phyloP scores from a whole-genome alignment of 2,329 filamentous ascomycete genomes.

The Teratosphaeria viscida region DNA sequence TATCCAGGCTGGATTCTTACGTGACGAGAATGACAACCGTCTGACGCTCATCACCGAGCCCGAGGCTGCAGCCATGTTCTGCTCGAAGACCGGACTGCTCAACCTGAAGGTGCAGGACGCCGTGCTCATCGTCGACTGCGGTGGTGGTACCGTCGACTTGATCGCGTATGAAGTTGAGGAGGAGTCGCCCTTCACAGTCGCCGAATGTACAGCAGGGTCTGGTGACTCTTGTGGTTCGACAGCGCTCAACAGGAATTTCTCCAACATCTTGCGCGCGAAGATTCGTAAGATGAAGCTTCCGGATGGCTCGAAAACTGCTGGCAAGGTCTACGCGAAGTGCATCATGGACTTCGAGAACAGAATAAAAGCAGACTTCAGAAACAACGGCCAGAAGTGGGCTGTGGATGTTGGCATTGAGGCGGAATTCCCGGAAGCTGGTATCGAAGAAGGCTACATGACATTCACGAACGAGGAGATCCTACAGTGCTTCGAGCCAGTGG shows the following conservation, averaged over 20 bases:
- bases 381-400: slow-evolving; percentile 98
- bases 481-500: slow-evolving; percentile 96
- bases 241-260: slow-evolving; percentile 94
- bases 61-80: slow-evolving; percentile 94
- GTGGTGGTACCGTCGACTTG: slow-evolving; percentile 95
- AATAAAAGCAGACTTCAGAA: slow-evolving; percentile 98
- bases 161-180: slow-evolving; percentile 98
- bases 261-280: slow-evolving; percentile 93
- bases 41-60: slow-evolving; percentile 92
- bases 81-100: slow-evolving; percentile 88
- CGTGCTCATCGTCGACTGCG: slow-evolving; percentile 96
- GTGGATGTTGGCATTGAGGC: slow-evolving; percentile 96
- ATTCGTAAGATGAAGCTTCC: slow-evolving; percentile 99
- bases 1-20: slow-evolving; percentile 91
- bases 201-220: slow-evolving; percentile 92
- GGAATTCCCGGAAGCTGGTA: slow-evolving; percentile 92
- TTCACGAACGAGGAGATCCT: slow-evolving; percentile 99
- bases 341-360: slow-evolving; percentile 99
- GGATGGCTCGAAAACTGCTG: slow-evolving; percentile 93
- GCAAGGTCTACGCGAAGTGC: slow-evolving; percentile 95
- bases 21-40: slow-evolving; percentile 95
- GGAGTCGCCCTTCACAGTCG: slow-evolving; percentile 91
- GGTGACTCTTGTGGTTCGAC: slow-evolving; percentile 98
- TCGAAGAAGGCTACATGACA: slow-evolving; percentile 99
- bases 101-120: slow-evolving; percentile 98